Base-by-base conservation (phyloP, 495 filamentous ascomycete species). In the Aspergillus nidulans region DNA sequence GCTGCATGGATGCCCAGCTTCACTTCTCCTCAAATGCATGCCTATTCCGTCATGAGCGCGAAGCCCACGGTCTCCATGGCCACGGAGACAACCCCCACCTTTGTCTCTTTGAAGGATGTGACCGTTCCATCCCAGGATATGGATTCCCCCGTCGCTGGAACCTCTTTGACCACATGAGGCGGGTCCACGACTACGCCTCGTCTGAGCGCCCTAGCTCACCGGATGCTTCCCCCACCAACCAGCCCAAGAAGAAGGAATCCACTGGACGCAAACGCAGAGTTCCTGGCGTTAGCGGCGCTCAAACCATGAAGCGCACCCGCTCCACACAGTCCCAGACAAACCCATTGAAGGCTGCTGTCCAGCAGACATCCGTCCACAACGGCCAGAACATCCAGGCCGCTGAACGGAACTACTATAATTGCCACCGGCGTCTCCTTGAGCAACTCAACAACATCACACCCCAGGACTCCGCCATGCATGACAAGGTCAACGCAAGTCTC, bases 61-160 rank as follows among this genome's bases (percentile, higher is more conserved):
- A 97, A 74, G 90, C 90, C 54, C 91, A 97, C 69, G 90, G 89
- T 65, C 87, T 95, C 83, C 91, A 96, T 68, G 91, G 91, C 59
- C 91, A 97, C 63, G 91, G 90, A 55, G 87, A 90, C 63, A 92
- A 91, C 72, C 90, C 90, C 13, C 89, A 91, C 65, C 81, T 90
- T 26, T 97, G 91, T 77, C 81, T 81, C 26, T 92, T 88, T 70
- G 77, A 85, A 45, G 89, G 87, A 49, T 97, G 91, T 64, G 90
- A 95, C 51, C 85, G 91, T 53, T 82, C 89, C 47, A 71, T 85
- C 42, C 76, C 81, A 21, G 89, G 88, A 63, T 85, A 91, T 69
- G 91, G 91, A 63, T 97, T 97, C 64, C 91, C 90, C 30, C 84
- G 91, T 65, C 84, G 90, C 60, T 97, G 91, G 88, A 97, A 97